Percentiles rank a stretch among this genome's conserved stretches.
These are phyloP conservation scores for Fusarium algeriense DNA, from an alignment of 2,329 filamentous ascomycete genomes.

Conservation along the genomic window DNA sequence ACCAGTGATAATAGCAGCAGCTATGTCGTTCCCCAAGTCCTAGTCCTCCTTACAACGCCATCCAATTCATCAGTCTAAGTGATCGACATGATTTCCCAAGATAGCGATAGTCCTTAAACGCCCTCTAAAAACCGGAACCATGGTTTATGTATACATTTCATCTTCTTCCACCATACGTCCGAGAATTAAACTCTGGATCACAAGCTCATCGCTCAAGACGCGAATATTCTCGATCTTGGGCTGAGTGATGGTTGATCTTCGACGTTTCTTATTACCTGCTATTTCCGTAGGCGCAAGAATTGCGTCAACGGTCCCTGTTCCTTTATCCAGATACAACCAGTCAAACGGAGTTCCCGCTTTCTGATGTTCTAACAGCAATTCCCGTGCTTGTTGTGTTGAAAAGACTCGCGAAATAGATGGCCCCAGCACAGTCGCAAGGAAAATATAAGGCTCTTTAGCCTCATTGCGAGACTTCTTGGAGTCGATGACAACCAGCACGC, in stretches of 20 bases:
- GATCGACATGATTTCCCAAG: constrained; percentile 16
- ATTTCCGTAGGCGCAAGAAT: constrained; percentile 56
- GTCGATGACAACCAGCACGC: constrained; percentile 77
- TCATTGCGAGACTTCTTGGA: constrained; percentile 68
- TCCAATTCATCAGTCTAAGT: constrained; percentile 26
- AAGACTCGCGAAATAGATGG: constrained; percentile 76
- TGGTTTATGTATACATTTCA: constrained; percentile 52
- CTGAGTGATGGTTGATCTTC: constrained; percentile 45
- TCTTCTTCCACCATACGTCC: constrained; percentile 79
- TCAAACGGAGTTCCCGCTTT: constrained; percentile 67
- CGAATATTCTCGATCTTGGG: constrained; percentile 65
- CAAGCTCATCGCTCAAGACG: constrained; percentile 84
- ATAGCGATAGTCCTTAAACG: constrained; percentile 35
- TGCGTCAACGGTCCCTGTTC: constrained; percentile 64
- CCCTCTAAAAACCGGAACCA: constrained; percentile 13
- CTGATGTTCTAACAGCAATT: constrained; percentile 66
- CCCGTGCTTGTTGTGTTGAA: constrained; percentile 74
- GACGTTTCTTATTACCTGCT: constrained; percentile 56
- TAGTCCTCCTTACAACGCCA: constrained; percentile 30
- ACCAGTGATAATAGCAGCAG: constrained; percentile 1
- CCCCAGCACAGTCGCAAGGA: constrained; percentile 83
- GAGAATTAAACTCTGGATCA: constrained; percentile 92
- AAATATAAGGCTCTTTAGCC: constrained; percentile 79
- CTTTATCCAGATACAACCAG: constrained; percentile 83
- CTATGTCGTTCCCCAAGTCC: constrained; percentile 2